Percentiles rank a stretch among this genome's conserved stretches.
Conservation (phyloP, 2,329 filamentous ascomycete species). For the Endothia cerciana region DNA sequence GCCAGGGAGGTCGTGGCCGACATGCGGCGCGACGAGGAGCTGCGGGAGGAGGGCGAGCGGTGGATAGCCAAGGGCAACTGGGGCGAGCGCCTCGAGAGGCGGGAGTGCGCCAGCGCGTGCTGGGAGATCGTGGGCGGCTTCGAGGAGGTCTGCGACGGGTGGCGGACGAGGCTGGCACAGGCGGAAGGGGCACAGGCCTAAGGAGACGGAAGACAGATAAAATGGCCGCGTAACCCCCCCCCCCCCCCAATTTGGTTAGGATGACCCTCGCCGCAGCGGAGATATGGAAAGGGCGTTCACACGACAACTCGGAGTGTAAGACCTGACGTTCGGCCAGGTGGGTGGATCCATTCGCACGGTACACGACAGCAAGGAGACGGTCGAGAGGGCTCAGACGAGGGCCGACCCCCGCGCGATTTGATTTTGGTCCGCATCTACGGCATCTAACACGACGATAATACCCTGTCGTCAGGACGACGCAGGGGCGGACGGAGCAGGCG, state of each 20-base stretch:
- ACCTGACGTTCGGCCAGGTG: too few relatives aligned
- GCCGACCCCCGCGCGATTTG: background rate
- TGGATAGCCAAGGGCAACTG: constrained; percentile 85
- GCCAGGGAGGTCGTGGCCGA: constrained; percentile 86
- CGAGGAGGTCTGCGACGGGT: constrained; percentile 84
- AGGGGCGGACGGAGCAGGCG: constrained; percentile 12
- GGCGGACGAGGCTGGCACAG: constrained; percentile 74
- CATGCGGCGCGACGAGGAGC: constrained; percentile 80
- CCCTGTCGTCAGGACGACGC: constrained; percentile 14
- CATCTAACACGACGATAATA: constrained; percentile 22
- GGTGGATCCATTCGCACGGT: too few relatives aligned
- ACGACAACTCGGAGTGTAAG: too few relatives aligned
- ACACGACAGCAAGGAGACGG: too few relatives aligned
- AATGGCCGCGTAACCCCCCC: too few relatives aligned
- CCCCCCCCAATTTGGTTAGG: too few relatives aligned
- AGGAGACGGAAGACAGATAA: background rate
- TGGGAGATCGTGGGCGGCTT: constrained; percentile 89
- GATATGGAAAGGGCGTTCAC: too few relatives aligned
- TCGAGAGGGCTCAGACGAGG: too few relatives aligned
- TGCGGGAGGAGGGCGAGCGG: constrained; percentile 77
- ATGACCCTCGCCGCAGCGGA: too few relatives aligned
- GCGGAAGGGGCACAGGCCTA: constrained; percentile 53
- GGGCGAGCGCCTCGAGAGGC: constrained; percentile 73
- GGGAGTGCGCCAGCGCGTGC: constrained; percentile 84
- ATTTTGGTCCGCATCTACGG: background rate